These are phyloP conservation scores for Cadophora sp. DNA, from an alignment of 2,329 filamentous ascomycete species.

Conservation along the genomic window DNA sequence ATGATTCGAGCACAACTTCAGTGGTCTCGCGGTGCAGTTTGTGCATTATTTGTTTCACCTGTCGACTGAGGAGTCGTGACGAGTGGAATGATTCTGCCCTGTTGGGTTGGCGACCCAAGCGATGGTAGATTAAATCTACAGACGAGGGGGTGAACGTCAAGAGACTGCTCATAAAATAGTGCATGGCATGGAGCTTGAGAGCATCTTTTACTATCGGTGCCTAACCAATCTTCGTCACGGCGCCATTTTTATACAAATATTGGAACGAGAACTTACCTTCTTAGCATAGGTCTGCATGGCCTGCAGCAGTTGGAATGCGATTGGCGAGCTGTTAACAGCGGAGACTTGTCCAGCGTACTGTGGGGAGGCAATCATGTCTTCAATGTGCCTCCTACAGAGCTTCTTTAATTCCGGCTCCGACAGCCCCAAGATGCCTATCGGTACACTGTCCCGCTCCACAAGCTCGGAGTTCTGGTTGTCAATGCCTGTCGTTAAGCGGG, in stretches of 20 bases:
- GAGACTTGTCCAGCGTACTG: slow-evolving; percentile 33
- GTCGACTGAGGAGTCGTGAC: slow-evolving; percentile 37
- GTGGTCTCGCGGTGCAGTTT: slow-evolving; percentile 34
- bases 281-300: slow-evolving; percentile 30
- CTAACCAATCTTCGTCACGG: slow-evolving; percentile 16
- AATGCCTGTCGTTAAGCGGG: slow-evolving; percentile 23
- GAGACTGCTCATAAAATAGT: slow-evolving; percentile 37
- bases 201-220: slow-evolving; percentile 31
- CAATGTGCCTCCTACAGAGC: slow-evolving; percentile 33
- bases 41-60: slow-evolving; percentile 37
- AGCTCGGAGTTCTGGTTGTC: slow-evolving; percentile 23
- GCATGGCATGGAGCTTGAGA: slow-evolving; percentile 38
- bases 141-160: slow-evolving; percentile 35
- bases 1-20: slow-evolving; percentile 29
- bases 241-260: background rate
- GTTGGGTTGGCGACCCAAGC: slow-evolving; percentile 13
- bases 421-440: slow-evolving; percentile 33
- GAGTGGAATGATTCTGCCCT: slow-evolving; percentile 28
- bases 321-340: slow-evolving; percentile 25
- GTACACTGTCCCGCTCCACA: slow-evolving; percentile 29
- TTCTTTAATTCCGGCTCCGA: slow-evolving; percentile 30
- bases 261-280: slow-evolving; percentile 26
- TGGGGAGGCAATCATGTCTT: slow-evolving; percentile 34
- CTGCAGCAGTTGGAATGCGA: slow-evolving; percentile 30
- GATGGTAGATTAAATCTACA: slow-evolving; percentile 23